phyloP scores from a whole-genome alignment of 2,329 filamentous ascomycete species.

The Chaetomiaceae sp. region DNA sequence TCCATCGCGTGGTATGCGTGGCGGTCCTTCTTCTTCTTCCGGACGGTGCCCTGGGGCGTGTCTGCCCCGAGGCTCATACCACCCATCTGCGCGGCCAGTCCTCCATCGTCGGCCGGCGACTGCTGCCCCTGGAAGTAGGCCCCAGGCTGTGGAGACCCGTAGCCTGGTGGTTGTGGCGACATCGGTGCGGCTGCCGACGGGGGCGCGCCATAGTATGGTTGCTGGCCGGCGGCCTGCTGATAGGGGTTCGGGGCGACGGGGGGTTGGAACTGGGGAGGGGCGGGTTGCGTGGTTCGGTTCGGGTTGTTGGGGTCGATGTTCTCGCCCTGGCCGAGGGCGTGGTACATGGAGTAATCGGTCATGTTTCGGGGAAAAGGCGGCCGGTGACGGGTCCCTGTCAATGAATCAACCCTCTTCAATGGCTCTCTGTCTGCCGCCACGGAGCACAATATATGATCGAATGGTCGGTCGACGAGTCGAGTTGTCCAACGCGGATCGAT shows the following conservation, averaged over 20 bases:
- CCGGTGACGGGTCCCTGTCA: too few relatives aligned
- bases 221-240: conserved; percentile 41
- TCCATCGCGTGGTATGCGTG: conserved; percentile 90
- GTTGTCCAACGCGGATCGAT: background rate
- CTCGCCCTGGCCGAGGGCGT: conserved; percentile 47
- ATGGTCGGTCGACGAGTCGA: too few relatives aligned
- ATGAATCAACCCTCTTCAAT: too few relatives aligned
- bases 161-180: conserved; percentile 29
- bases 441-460: too few relatives aligned
- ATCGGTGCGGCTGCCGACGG: conserved; percentile 24
- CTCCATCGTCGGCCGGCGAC: conserved; percentile 38
- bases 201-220: conserved; percentile 34
- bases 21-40: conserved; percentile 87
- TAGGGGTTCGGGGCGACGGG: conserved; percentile 52
- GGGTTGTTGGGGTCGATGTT: conserved; percentile 50
- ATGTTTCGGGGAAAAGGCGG: conserved; percentile 26
- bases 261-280: conserved; percentile 46
- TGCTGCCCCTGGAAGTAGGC: conserved; percentile 33
- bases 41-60: conserved; percentile 41
- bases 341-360: conserved; percentile 48
- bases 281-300: conserved; percentile 40
- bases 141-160: conserved; percentile 29
- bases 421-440: too few relatives aligned
- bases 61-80: conserved; percentile 61
- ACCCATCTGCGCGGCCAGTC: conserved; percentile 69